Evolutionary conservation across 371 early-diverging fungal genomes (phyloP), one percentile per base, ranked within the genome.

Genomic region (Phascolomyces articulosus): DNA sequence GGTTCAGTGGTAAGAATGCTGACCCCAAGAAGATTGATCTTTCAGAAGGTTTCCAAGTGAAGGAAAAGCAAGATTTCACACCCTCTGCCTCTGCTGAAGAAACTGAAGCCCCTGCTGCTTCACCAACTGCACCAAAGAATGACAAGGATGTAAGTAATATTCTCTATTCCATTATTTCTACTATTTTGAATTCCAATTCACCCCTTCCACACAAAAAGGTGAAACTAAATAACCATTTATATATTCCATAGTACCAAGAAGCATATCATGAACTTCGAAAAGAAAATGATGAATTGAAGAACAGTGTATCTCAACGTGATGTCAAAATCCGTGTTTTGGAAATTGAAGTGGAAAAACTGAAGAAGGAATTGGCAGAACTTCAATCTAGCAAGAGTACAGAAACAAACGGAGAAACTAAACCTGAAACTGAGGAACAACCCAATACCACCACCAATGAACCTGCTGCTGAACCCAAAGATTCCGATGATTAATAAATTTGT

Each of bases 241-340:
- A 38, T 55, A 38, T 27, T 20, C 40, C 4, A 10, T 74, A 93
- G 87, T 91, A 87, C 69, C 89, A 93, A 74, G 90, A 91, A 44
- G 89, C 89, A 2, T 92, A 89, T 66, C 86, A 92, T 67, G 74
- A 88, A 48, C 67, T 92, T 21, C 84, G 85, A 34, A 90, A 92
- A 66, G 95, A 95, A 71, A 93, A 92, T 68, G 94, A 93, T 20
- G 91, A 92, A 40, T 79, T 96, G 55, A 95, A 93, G 83, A 86
- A 85, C 70, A 78, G 86, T 58, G 47, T 95, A 27, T 78, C 90
- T 28, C 85, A 88, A 63, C 85, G 88, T 59, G 94, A 95, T 59
- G 87, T 87, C 49, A 87, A 90, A 71, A 93, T 96, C 71, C 86
- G 94, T 47, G 87, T 92, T 65, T 76, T 95, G 63, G 93, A 95